phyloP scores from a whole-genome alignment of 2,329 filamentous ascomycete genomes.

The Epichloe elymi region DNA sequence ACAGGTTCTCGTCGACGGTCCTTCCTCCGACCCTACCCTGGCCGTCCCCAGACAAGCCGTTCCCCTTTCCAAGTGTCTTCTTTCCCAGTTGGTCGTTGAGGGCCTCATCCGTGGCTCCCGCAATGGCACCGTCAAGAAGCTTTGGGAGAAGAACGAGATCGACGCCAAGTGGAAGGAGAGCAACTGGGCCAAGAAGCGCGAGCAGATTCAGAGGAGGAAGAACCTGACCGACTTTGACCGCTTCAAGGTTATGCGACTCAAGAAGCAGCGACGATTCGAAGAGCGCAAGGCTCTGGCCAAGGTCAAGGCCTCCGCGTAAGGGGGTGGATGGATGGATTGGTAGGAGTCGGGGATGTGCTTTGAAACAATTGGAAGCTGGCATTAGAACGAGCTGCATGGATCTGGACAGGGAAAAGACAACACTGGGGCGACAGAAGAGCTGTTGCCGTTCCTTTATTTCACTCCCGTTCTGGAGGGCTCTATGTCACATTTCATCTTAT shows the following conservation, averaged over 20 bases:
- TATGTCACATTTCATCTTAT: conserved; percentile 47
- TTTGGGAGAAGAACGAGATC: conserved; percentile 84
- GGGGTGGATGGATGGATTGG: conserved; percentile 21
- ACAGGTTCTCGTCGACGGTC: conserved; percentile 92
- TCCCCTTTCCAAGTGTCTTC: conserved; percentile 68
- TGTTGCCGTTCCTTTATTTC: conserved; percentile 24
- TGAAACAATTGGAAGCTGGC: conserved; percentile 21
- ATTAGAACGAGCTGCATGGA: conserved; percentile 26
- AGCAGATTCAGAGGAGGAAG: conserved; percentile 74
- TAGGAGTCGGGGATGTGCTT: conserved; percentile 12
- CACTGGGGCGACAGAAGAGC: conserved; percentile 24
- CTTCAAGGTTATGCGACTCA: conserved; percentile 99
- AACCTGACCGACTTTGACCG: conserved; percentile 95
- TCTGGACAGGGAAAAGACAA: conserved; percentile 18
- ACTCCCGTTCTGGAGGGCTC: conserved; percentile 45
- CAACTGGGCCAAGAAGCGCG: conserved; percentile 89
- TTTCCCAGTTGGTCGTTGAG: conserved; percentile 79
- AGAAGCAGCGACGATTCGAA: conserved; percentile 99
- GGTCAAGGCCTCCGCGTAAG: conserved; percentile 70
- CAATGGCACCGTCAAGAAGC: conserved; percentile 68
- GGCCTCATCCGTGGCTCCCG: conserved; percentile 78
- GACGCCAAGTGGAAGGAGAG: conserved; percentile 87
- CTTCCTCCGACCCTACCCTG: conserved; percentile 66
- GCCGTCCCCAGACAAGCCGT: conserved; percentile 79
- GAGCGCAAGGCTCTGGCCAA: conserved; percentile 93